phyloP scores from a whole-genome alignment of 495 filamentous ascomycete species.

The Penicillium arizonense region DNA sequence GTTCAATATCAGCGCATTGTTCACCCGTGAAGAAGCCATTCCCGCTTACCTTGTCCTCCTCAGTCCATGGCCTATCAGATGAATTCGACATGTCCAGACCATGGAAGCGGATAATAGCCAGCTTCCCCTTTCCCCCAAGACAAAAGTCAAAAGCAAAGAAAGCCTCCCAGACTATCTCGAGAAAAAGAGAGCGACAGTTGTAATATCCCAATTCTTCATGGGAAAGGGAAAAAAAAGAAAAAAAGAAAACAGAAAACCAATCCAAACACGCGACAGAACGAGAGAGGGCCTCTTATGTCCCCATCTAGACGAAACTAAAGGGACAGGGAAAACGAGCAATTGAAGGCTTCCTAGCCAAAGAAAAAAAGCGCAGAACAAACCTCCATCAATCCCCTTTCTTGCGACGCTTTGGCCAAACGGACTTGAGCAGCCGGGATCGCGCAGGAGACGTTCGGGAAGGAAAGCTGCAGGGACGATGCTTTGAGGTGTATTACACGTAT shows the following conservation, averaged over 20 bases:
- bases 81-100: slow-evolving; percentile 48
- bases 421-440: slow-evolving; percentile 39
- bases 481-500: slow-evolving; percentile 11
- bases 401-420: slow-evolving; percentile 30
- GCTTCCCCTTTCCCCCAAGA: slow-evolving; percentile 4
- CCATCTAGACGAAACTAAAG: slow-evolving; percentile 16
- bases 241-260: slow-evolving; percentile 9
- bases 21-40: not conserved
- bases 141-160: slow-evolving; percentile 14
- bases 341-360: slow-evolving; percentile 23
- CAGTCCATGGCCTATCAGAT: slow-evolving; percentile 53
- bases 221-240: slow-evolving; percentile 11
- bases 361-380: slow-evolving; percentile 16
- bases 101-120: slow-evolving; percentile 31
- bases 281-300: slow-evolving; percentile 14
- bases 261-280: slow-evolving; percentile 11
- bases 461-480: slow-evolving; percentile 41
- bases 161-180: slow-evolving; percentile 34
- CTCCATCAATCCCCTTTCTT: slow-evolving; percentile 14
- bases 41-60: slow-evolving; percentile 58
- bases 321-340: slow-evolving; percentile 12
- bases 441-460: slow-evolving; percentile 33
- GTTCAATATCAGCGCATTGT: slow-evolving; percentile 4
- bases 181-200: slow-evolving; percentile 10
- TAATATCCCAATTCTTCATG: slow-evolving; percentile 6